phyloP scores from a whole-genome alignment of 345 rosid species.

The Boechera divaricarpa region DNA sequence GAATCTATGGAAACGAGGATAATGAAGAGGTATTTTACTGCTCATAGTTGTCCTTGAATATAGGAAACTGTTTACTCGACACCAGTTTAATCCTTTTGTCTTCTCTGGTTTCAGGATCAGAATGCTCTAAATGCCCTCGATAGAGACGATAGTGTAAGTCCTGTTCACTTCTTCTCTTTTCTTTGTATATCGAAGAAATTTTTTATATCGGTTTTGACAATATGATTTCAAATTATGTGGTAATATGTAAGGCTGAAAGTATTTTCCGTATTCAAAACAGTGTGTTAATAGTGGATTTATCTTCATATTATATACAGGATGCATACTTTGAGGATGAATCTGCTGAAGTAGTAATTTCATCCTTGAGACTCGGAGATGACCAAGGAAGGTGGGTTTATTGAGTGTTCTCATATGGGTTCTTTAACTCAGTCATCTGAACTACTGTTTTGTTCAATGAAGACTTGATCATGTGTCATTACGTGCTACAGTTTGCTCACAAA shows the following conservation, averaged over 20 bases:
- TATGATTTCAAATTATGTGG: slow-evolving; percentile 1
- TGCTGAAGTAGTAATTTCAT: slow-evolving; percentile 91
- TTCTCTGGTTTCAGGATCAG: slow-evolving; percentile 60
- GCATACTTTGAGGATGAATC: slow-evolving; percentile 94
- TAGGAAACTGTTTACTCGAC: slow-evolving; percentile 10
- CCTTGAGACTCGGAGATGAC: slow-evolving; percentile 93
- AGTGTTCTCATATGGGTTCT: slow-evolving; percentile 2
- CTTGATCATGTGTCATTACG: slow-evolving; percentile 8
- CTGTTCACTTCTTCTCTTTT: not conserved
- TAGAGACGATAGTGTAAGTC: slow-evolving; percentile 79
- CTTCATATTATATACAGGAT: slow-evolving; percentile 59
- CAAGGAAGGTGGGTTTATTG: slow-evolving; percentile 74
- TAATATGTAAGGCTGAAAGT: slow-evolving; percentile 3
- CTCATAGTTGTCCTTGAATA: not conserved
- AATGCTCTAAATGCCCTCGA: slow-evolving; percentile 68
- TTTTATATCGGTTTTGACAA: slow-evolving; percentile 15
- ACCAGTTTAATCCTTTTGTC: slow-evolving; percentile 2
- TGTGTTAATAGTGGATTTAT: slow-evolving; percentile 17
- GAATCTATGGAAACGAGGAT: slow-evolving; percentile 83
- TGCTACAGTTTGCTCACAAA: slow-evolving; percentile 79
- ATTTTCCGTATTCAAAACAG: not conserved
- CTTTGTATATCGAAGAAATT: slow-evolving; percentile 4
- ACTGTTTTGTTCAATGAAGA: not conserved
- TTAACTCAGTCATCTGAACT: not conserved
- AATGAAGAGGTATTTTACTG: slow-evolving; percentile 69